Base-by-base conservation (phyloP, 768 basidiomycete species). In the Rhodotorula toruloides region DNA sequence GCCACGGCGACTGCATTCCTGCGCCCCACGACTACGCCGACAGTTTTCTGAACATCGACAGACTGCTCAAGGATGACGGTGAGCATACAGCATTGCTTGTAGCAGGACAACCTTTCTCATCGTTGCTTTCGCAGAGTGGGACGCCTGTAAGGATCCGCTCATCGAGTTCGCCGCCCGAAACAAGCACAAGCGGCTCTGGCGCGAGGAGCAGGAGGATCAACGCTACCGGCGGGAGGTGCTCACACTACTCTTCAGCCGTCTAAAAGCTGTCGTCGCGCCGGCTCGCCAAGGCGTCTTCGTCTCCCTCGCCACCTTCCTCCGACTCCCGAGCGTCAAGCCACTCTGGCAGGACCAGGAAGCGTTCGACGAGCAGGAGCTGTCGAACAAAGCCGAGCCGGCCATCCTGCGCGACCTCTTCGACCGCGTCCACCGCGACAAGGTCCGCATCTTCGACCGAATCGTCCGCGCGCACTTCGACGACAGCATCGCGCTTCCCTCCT, bases 361-460 rank as follows among this genome's bases (percentile, higher is more conserved):
- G 21, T 27, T 32, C 17, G 32, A 17, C 36, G 34, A 19, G 16
- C 31, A 27, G 34, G 14, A 16, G 34, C 21, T 31, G 2, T 53
- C 12, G 52, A 10, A 27, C 8, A 14, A 13, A 21, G 4, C 16
- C 21, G 8, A 25, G 46, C 29, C 46, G 9, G 17, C 11, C 19
- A 47, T 47, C 32, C 43, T 19, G 27, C 21, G 27, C 42, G 39
- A 61, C 52, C 49, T 61, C 53, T 42, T 61, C 44, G 49, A 52
- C 52, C 36, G 44, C 49, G 49, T 61, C 52, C 60, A 52, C 53
- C 36, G 39, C 52, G 21, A 54, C 60, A 50, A 61, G 50, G 27
- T 61, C 52, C 44, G 60, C 52, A 40, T 61, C 42, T 44, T 44
- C 43, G 14, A 14, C 16, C 43, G 43, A 19, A 3, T 44, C 21